These are phyloP conservation scores for Cladosporium sp. DNA, from an alignment of 2,329 filamentous ascomycete species.

Conservation along the genomic window DNA sequence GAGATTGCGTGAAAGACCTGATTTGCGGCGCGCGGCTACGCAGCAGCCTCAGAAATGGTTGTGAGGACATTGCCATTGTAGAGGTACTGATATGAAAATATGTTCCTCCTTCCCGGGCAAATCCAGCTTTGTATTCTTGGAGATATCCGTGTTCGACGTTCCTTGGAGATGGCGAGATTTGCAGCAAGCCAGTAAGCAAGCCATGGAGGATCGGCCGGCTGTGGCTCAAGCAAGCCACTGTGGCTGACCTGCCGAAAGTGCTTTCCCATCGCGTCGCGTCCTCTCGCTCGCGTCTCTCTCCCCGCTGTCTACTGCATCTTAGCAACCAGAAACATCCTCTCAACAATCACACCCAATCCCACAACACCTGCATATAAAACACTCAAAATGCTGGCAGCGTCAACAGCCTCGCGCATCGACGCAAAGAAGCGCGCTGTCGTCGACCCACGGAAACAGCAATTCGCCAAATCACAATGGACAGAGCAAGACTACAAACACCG, in stretches of 20 bases:
- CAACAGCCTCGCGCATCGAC: conserved; percentile 36
- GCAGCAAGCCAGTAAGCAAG: no score
- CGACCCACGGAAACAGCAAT: conserved; percentile 81
- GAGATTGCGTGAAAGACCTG: conserved; percentile 10
- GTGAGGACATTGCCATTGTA: conserved; percentile 1
- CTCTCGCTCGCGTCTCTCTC: neutral
- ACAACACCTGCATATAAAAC: neutral
- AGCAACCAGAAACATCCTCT: neutral
- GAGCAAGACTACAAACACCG: conserved; percentile 76
- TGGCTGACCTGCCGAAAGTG: conserved; percentile 5
- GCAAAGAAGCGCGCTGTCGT: conserved; percentile 71
- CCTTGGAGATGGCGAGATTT: no score
- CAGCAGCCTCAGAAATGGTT: conserved; percentile 2
- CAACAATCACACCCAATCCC: neutral
- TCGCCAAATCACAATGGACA: conserved; percentile 70
- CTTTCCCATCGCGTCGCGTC: conserved; percentile 1
- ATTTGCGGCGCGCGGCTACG: conserved; percentile 3
- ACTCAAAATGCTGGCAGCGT: conserved; percentile 10
- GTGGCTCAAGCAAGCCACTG: neutral
- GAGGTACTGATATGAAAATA: no score
- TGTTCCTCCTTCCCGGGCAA: no score
- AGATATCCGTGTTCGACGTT: no score
- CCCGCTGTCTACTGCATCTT: neutral
- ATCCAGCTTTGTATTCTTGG: no score
- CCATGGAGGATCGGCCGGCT: no score